Conservation (phyloP, 106 monocot genomes). For the Dactylorhiza incarnata region DNA sequence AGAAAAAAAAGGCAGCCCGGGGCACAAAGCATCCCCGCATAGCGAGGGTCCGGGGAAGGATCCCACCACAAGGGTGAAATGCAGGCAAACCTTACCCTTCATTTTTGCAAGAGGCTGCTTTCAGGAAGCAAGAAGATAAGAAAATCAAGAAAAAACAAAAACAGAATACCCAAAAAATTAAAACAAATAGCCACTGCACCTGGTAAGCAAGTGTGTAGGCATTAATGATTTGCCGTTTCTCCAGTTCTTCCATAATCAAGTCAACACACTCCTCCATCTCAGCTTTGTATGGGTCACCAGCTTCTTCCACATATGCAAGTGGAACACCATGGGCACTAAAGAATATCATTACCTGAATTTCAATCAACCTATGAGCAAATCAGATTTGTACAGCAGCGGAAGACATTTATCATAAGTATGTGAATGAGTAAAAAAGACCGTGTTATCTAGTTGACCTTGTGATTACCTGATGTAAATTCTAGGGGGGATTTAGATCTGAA, state of each 20-base stretch:
- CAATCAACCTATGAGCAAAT: not conserved
- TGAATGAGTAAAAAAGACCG: not conserved
- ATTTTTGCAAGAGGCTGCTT: no score
- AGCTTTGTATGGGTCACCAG: conserved; percentile 96
- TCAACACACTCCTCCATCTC: conserved; percentile 98
- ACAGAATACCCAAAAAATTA: not conserved
- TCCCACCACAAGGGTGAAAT: no score
- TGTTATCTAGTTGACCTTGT: no score
- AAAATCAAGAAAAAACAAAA: not conserved
- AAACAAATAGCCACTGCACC: conserved; percentile 24
- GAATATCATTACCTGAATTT: conserved; percentile 77
- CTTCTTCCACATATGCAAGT: conserved; percentile 94
- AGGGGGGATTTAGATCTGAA: no score
- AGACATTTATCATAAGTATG: not conserved
- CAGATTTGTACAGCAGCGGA: not conserved
- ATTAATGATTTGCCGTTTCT: conserved; percentile 65
- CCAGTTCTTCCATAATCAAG: conserved; percentile 93
- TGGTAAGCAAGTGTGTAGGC: conserved; percentile 95
- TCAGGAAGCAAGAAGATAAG: not conserved
- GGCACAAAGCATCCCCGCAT: not conserved
- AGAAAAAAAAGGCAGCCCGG: not conserved
- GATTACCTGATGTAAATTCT: no score
- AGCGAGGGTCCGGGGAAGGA: no score
- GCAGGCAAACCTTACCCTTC: no score
- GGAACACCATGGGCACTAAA: conserved; percentile 99